Conservation (phyloP, 2,329 filamentous ascomycete species). For the Alternaria sp. region DNA sequence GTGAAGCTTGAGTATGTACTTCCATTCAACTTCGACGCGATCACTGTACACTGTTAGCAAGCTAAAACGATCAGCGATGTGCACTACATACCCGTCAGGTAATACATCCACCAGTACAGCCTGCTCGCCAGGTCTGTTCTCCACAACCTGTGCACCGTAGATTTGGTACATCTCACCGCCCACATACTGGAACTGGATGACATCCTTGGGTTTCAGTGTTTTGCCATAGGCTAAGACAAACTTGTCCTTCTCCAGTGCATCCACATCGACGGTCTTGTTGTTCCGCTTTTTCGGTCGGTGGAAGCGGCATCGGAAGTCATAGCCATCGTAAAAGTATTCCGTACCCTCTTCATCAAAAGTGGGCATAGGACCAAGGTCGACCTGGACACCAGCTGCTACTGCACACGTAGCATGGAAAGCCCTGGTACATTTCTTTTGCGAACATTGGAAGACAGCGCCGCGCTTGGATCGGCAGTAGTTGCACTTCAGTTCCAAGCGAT, state of each 20-base stretch:
- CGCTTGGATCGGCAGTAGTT: conserved; percentile 93
- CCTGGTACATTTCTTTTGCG: conserved; percentile 89
- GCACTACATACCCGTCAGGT: conserved; percentile 75
- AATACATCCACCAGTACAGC: conserved; percentile 82
- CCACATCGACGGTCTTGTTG: conserved; percentile 75
- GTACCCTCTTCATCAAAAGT: conserved; percentile 90
- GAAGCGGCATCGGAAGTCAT: conserved; percentile 94
- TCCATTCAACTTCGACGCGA: conserved; percentile 82
- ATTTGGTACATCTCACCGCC: conserved; percentile 82
- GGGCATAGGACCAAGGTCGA: conserved; percentile 85
- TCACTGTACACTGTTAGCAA: conserved; percentile 60
- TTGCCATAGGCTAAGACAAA: conserved; percentile 74
- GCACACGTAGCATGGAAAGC: conserved; percentile 97
- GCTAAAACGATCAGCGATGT: neutral
- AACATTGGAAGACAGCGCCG: conserved; percentile 97
- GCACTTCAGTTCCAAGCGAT: conserved; percentile 89
- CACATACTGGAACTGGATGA: conserved; percentile 87
- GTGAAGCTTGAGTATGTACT: conserved; percentile 80
- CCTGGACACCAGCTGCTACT: conserved; percentile 87
- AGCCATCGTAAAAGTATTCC: conserved; percentile 90
- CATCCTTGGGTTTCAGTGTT: conserved; percentile 74
- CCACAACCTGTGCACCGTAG: conserved; percentile 86
- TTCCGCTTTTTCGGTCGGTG: conserved; percentile 91
- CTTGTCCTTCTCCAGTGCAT: conserved; percentile 74
- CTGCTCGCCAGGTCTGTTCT: conserved; percentile 81